Conservation (phyloP, 805 yeast genomes). For the Candida piceae region DNA sequence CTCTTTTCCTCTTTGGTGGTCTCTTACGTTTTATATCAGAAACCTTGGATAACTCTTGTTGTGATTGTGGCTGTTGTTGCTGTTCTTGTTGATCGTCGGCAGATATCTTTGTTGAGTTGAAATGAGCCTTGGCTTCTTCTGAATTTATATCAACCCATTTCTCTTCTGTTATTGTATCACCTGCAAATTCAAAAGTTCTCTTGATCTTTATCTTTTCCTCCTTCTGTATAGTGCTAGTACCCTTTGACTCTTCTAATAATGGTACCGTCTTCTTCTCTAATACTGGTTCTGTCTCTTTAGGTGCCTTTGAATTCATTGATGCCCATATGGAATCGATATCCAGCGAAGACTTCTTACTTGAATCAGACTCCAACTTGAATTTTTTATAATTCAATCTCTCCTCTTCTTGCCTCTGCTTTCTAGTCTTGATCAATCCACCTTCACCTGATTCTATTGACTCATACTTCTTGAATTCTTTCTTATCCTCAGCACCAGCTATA, state of each 20-base stretch:
- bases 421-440: constrained; percentile 67
- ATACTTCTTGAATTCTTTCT: constrained; percentile 33
- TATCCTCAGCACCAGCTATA: constrained; percentile 28
- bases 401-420: constrained; percentile 55
- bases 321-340: constrained; percentile 54
- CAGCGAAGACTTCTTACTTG: constrained; percentile 23
- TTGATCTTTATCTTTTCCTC: constrained; percentile 60
- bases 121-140: constrained; percentile 82
- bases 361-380: constrained; percentile 12
- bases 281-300: background rate
- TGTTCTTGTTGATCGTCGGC: background rate
- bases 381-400: constrained; percentile 18
- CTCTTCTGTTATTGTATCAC: constrained; percentile 70
- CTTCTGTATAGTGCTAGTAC: background rate
- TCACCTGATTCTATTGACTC: constrained; percentile 47
- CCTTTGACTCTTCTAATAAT: background rate
- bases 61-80: constrained; percentile 2
- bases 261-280: background rate
- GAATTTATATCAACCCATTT: constrained; percentile 72
- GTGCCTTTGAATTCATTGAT: constrained; percentile 38
- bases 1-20: constrained; percentile 57
- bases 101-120: constrained; percentile 42
- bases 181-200: constrained; percentile 84
- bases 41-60: background rate
- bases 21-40: constrained; percentile 11